Evolutionary conservation across 2,329 filamentous ascomycete species (phyloP), one percentile per base, ranked within the genome.

Genomic region (Colletotrichum simmondsii): DNA sequence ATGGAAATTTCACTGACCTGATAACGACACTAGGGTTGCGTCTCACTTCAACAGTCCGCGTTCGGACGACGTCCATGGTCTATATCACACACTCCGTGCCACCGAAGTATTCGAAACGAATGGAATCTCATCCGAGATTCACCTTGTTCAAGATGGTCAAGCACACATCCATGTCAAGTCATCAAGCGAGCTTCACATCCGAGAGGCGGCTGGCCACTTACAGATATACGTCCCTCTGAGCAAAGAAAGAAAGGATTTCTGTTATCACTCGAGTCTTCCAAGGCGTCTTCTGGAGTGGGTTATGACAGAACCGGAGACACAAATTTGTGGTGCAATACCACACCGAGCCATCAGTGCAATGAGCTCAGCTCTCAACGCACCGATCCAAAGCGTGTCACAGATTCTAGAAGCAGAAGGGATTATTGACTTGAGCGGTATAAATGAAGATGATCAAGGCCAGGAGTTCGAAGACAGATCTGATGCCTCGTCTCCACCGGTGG

Each of bases 251-350:
- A 82, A 81, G 56, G 74, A 78, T 4, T 74, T 78, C 6, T 79
- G 77, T 64, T 83, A 81, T 71, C 74, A 68, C 10, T 76, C 75
- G 0, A 52, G 58, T 1, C 79, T 85, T 2, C 77, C 81, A 0
- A 69, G 75, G 8, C 76, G 70, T 0, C 74, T 85, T 1, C 74
- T 79, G 0, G 68, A 77, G 14, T 84, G 81, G 82, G 76, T 85
- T 49, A 83, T 84, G 81, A 78, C 73, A 11, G 77, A 81, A 24
- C 74, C 75, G 0, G 24, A 22, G 2, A 76, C 75, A 0, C 56
- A 74, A 24, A 61, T 68, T n/a, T 58, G 35, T 30, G 46, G 52
- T 28, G 26, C 4, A 14, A 58, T 68, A 30, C 24, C 54, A n/a
- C 19, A 63, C n/a, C 52, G 52, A 26, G 52, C 52, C 52, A 26